These are phyloP conservation scores for Achlya hypogyna DNA, from an alignment of 352 stramenopile species.

Conservation along the genomic window DNA sequence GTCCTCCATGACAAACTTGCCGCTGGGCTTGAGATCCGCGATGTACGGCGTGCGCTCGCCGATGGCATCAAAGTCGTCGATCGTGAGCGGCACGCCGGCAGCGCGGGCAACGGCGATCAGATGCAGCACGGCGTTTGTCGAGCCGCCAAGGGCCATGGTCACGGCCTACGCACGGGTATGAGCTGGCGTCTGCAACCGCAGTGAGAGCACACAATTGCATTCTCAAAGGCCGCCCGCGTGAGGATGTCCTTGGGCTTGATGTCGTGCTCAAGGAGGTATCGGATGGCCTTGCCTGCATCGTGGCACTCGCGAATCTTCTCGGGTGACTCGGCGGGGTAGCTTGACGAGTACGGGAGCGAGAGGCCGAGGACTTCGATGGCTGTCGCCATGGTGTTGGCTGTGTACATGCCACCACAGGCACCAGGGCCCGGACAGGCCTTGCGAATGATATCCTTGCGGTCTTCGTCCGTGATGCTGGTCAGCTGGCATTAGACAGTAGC, in stretches of 20 bases:
- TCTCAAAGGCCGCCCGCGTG: constrained; percentile 95
- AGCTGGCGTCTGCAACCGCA: not conserved
- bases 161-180: constrained; percentile 40
- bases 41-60: constrained; percentile 93
- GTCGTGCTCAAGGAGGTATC: constrained; percentile 87
- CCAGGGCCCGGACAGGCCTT: constrained; percentile 92
- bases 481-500: not conserved
- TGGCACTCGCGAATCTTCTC: constrained; percentile 93
- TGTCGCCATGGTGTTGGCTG: constrained; percentile 99
- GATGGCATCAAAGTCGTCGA: constrained; percentile 97
- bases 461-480: constrained; percentile 73
- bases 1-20: constrained; percentile 98
- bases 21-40: constrained; percentile 96
- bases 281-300: constrained; percentile 84
- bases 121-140: constrained; percentile 97
- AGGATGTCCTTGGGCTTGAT: constrained; percentile 98
- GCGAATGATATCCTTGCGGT: constrained; percentile 90
- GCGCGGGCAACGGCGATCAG: constrained; percentile 97
- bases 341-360: constrained; percentile 95
- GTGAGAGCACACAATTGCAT: constrained; percentile 85
- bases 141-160: constrained; percentile 96
- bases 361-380: constrained; percentile 96
- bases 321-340: constrained; percentile 87
- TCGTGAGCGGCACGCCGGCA: constrained; percentile 83
- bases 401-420: constrained; percentile 99